A percentile compares a stretch with the other conserved stretches of the same genome.
Conservation (phyloP, 306 rosid species). For the Ormosia semicastrata region DNA sequence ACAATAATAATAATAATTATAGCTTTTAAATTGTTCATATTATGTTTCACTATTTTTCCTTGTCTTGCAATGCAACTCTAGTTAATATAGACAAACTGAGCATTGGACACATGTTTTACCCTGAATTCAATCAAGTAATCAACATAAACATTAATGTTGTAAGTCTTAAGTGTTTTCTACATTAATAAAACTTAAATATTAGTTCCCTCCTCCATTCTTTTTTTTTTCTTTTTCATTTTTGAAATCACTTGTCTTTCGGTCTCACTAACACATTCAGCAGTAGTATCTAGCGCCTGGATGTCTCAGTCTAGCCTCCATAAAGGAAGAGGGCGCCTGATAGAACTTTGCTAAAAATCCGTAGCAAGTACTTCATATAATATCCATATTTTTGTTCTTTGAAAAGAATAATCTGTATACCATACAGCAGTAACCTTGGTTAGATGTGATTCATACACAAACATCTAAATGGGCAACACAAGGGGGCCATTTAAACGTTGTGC, state of each 20-base stretch:
- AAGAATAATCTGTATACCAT: conserved; percentile 1
- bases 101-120: background rate
- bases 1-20: background rate
- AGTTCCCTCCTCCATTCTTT: background rate
- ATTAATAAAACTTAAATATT: background rate
- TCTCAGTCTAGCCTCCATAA: conserved; percentile 3
- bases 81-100: background rate
- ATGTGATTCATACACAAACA: background rate
- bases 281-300: background rate
- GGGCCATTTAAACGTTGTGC: background rate
- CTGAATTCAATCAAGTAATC: background rate
- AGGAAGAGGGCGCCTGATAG: background rate
- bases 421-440: background rate
- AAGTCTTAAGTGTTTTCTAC: background rate
- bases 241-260: background rate
- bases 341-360: background rate
- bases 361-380: background rate
- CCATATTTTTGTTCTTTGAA: conserved; percentile 1
- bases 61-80: conserved; percentile 6
- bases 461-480: background rate
- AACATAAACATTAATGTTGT: background rate
- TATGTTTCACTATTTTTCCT: background rate
- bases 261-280: background rate
- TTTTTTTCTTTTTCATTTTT: background rate
- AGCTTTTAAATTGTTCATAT: conserved; percentile 14